Conservation (phyloP, 192 early-diverging fungal species). For the Linnemannia schmuckeri region DNA sequence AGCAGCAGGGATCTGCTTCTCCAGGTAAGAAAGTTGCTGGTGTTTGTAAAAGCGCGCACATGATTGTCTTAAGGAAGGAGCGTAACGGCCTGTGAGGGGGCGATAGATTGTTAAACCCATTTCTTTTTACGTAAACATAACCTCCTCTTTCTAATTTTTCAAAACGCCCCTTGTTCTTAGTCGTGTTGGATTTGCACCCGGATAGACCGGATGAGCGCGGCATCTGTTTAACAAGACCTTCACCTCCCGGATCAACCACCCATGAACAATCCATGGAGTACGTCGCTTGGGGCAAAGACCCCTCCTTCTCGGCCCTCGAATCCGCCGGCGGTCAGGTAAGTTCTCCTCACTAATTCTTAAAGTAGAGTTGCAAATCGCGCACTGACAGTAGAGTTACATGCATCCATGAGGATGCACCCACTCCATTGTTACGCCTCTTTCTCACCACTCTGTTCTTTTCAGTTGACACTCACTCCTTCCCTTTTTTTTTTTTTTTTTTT, state of each 20-base stretch:
- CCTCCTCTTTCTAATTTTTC: not conserved
- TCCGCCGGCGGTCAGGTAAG: slow-evolving; percentile 35
- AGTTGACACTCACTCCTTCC: not conserved
- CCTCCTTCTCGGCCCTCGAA: slow-evolving; percentile 35
- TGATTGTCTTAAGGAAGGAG: too few species aligned
- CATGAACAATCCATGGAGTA: slow-evolving; percentile 14
- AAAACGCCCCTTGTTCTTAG: not conserved
- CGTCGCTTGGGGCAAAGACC: slow-evolving; percentile 43
- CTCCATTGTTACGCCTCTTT: too few species aligned
- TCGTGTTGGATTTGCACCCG: slow-evolving; percentile 44
- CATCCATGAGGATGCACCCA: too few species aligned
- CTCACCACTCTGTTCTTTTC: too few species aligned
- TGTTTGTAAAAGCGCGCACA: not conserved
- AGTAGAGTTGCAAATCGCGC: too few species aligned
- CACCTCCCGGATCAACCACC: not conserved
- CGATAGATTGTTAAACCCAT: not conserved
- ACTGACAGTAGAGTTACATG: too few species aligned
- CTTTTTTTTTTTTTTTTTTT: not conserved
- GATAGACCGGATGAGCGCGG: slow-evolving; percentile 53
- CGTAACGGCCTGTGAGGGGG: too few species aligned
- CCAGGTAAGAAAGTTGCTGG: not conserved
- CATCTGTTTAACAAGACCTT: slow-evolving; percentile 13
- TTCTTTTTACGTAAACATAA: not conserved
- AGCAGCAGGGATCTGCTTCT: not conserved
- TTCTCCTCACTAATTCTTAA: not conserved